Conservation (phyloP, 2,329 filamentous ascomycete genomes). For the Claviceps digitariae region DNA sequence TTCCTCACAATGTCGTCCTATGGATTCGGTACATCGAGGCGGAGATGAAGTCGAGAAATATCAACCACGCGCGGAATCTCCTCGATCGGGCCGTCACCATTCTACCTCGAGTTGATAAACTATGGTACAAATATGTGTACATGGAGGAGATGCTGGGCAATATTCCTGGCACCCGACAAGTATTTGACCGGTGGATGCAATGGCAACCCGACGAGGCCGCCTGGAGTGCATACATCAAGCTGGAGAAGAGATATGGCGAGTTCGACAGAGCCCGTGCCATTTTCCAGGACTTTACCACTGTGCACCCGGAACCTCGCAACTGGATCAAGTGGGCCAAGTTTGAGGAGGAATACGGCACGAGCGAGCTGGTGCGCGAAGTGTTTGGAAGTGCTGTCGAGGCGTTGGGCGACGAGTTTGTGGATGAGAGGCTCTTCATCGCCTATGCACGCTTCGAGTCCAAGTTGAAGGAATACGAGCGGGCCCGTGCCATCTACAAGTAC, state of each 20-base stretch:
- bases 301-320: conserved; percentile 87
- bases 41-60: conserved; percentile 86
- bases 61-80: conserved; percentile 91
- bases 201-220: conserved; percentile 96
- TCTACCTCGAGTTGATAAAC: conserved; percentile 79
- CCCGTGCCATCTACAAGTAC: conserved; percentile 92
- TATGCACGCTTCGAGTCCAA: conserved; percentile 94
- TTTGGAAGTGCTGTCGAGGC: conserved; percentile 81
- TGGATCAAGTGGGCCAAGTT: conserved; percentile 99
- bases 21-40: conserved; percentile 93
- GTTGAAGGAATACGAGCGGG: conserved; percentile 87
- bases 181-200: conserved; percentile 96
- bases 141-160: conserved; percentile 98
- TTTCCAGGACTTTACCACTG: conserved; percentile 77
- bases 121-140: conserved; percentile 99
- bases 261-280: conserved; percentile 82
- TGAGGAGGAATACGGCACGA: conserved; percentile 89
- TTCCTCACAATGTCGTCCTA: conserved; percentile 70
- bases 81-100: conserved; percentile 91
- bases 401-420: conserved; percentile 86
- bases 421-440: conserved; percentile 88
- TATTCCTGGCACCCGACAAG: conserved; percentile 77
- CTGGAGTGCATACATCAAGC: conserved; percentile 91
- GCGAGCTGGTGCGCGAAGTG: conserved; percentile 81
- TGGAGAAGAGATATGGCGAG: conserved; percentile 91